Evolutionary conservation across 495 filamentous ascomycete species (phyloP).

Genomic region (Aspergillus asperescens): DNA sequence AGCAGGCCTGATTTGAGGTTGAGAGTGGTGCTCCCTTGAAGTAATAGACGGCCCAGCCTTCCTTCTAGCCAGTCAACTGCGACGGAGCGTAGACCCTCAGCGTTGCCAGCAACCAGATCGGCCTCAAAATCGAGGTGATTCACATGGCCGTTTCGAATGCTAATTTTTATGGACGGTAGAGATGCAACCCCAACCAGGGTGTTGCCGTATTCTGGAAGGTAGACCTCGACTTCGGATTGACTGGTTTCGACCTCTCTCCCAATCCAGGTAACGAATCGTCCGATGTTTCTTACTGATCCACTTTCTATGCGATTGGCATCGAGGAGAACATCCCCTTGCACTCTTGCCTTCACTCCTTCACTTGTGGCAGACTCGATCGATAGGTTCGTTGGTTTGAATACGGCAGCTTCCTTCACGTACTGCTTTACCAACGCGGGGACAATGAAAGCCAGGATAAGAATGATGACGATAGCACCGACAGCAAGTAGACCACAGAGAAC

Average conservation of each 20-base stretch:
- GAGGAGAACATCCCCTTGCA: constrained; percentile 74
- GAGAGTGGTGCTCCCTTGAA: constrained; percentile 66
- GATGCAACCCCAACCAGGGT: constrained; percentile 69
- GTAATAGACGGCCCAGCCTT: constrained; percentile 56
- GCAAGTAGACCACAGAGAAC: constrained; percentile 49
- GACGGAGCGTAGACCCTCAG: constrained; percentile 72
- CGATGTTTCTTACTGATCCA: constrained; percentile 63
- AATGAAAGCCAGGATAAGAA: constrained; percentile 66
- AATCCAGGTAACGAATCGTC: constrained; percentile 76
- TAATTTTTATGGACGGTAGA: constrained; percentile 66
- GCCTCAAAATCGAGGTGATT: constrained; percentile 74
- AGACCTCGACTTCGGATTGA: constrained; percentile 65
- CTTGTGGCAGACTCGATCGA: constrained; percentile 78
- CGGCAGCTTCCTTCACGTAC: constrained; percentile 76
- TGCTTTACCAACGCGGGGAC: constrained; percentile 72
- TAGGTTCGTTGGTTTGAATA: constrained; percentile 73
- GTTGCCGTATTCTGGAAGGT: constrained; percentile 77
- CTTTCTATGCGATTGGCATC: constrained; percentile 70
- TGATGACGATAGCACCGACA: constrained; percentile 45
- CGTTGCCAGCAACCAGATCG: constrained; percentile 66
- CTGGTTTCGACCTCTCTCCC: constrained; percentile 64
- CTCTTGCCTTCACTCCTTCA: constrained; percentile 66
- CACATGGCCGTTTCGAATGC: constrained; percentile 67
- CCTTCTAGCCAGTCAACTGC: constrained; percentile 86
- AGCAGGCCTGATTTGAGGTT: constrained; percentile 72